Percentiles rank a stretch among this genome's conserved stretches.
These are phyloP conservation scores for Schwanniomyces sp. DNA, from an alignment of 805 yeast species.

Conservation along the genomic window DNA sequence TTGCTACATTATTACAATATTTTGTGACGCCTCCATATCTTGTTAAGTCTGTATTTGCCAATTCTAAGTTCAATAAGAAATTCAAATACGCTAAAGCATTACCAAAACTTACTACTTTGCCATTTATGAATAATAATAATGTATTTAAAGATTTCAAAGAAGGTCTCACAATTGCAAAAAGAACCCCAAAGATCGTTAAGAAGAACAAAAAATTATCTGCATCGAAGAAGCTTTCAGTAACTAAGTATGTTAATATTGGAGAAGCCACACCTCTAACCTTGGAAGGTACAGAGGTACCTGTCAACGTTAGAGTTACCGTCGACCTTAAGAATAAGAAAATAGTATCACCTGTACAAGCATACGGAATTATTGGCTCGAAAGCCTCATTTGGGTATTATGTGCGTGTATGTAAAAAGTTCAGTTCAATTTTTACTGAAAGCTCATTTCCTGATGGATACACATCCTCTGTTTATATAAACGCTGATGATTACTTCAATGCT, in stretches of 20 bases:
- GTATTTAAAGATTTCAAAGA: slow-evolving; percentile 49
- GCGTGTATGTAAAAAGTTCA: slow-evolving; percentile 60
- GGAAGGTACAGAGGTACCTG: slow-evolving; percentile 61
- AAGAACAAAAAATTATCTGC: slow-evolving; percentile 46
- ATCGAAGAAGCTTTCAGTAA: slow-evolving; percentile 46
- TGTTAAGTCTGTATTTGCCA: slow-evolving; percentile 58
- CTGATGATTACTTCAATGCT: slow-evolving; percentile 59
- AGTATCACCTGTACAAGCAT: slow-evolving; percentile 72
- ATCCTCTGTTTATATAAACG: slow-evolving; percentile 60
- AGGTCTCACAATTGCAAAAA: slow-evolving; percentile 56
- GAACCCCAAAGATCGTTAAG: slow-evolving; percentile 32
- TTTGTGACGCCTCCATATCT: slow-evolving; percentile 86
- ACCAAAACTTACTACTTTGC: slow-evolving; percentile 72
- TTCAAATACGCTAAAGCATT: slow-evolving; percentile 64
- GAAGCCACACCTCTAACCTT: slow-evolving; percentile 58
- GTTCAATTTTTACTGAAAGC: slow-evolving; percentile 69
- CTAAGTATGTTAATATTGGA: slow-evolving; percentile 81
- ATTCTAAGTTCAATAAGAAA: slow-evolving; percentile 39
- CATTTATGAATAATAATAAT: slow-evolving; percentile 60
- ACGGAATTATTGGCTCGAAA: slow-evolving; percentile 60
- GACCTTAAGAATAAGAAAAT: slow-evolving; percentile 60
- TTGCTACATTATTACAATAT: slow-evolving; percentile 72
- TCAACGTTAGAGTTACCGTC: slow-evolving; percentile 78
- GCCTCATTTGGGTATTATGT: slow-evolving; percentile 73
- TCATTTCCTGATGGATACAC: slow-evolving; percentile 66